Base-by-base conservation (phyloP, 768 basidiomycete genomes). In the Russula earlei region DNA sequence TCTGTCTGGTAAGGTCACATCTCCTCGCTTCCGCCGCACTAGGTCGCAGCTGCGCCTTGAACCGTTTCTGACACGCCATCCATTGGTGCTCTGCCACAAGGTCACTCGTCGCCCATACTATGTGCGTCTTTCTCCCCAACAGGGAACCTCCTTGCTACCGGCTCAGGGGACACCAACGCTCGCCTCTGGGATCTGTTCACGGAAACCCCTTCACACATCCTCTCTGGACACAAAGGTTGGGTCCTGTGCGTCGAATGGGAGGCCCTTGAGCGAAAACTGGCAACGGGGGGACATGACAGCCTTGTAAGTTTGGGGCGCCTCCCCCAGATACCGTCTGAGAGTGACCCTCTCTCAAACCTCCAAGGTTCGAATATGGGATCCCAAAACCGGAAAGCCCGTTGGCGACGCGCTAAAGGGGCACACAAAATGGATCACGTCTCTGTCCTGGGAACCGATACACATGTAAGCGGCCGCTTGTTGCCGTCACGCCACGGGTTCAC, bases 171-270 rank as follows among this genome's bases (percentile, higher is more conserved):
- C 66, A 91, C 88, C 25, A 89, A 85, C 55, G 92, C 87, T 12
- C 81, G 96, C 4, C 71, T 99, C 22, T 98, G 96, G 96, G 87
- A 98, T 69, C 79, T 98, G 47, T 80, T 86, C 65, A 95, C 89
- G 0, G 96, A 98, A 69, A 86, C 83, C 6, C 95, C 96, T 1
- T 90, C 88, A 38, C 86, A 90, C 66, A 85, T 84, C 14, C 76
- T 98, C 17, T 71, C 78, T 0, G 96, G 96, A 0, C 96, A 99
- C 66, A 83, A 83, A 62, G 94, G 93, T 0, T 97, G 94, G 95
- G 92, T 99, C 1, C 77, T 98, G 2, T 97, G 92, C 63, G 89
- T 93, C 5, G 96, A 97, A 66, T 99, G 95, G 94, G 93, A 97
- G 64, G 88, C 89, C 0, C 78, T 89, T 76, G 94, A 97, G 66